phyloP scores from a whole-genome alignment of 768 basidiomycete species.

The Boletus reticulatus region DNA sequence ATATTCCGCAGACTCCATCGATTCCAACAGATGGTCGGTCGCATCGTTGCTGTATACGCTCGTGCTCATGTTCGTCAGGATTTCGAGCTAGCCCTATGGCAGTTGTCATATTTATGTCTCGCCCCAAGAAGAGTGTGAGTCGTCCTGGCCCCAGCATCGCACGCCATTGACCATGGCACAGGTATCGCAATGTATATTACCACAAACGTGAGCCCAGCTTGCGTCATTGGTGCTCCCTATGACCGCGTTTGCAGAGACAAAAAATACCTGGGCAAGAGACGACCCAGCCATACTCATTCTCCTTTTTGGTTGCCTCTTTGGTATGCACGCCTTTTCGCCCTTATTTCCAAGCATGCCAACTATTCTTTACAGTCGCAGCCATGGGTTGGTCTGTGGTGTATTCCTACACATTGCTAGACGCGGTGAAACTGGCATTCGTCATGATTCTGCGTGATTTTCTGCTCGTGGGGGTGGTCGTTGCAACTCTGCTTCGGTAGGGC shows the following conservation, averaged over 20 bases:
- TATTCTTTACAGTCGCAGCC: slow-evolving; percentile 58
- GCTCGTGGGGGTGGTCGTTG: slow-evolving; percentile 66
- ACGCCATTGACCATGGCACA: slow-evolving; percentile 30
- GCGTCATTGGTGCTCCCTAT: background rate
- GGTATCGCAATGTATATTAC: slow-evolving; percentile 96
- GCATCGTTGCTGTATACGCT: background rate
- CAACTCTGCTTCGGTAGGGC: slow-evolving; percentile 71
- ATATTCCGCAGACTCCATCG: slow-evolving; percentile 79
- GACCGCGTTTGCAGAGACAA: slow-evolving; percentile 65
- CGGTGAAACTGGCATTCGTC: slow-evolving; percentile 62
- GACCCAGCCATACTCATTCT: slow-evolving; percentile 94
- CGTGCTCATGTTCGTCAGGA: slow-evolving; percentile 52
- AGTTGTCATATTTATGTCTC: slow-evolving; percentile 89
- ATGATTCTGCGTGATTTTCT: slow-evolving; percentile 93
- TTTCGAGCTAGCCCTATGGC: slow-evolving; percentile 96
- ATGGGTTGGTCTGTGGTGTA: slow-evolving; percentile 87
- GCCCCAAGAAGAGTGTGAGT: slow-evolving; percentile 88
- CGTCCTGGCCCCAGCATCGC: background rate
- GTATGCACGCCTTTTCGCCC: slow-evolving; percentile 35
- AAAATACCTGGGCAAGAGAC: slow-evolving; percentile 97
- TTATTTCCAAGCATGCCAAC: background rate
- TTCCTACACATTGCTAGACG: slow-evolving; percentile 53
- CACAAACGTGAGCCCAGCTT: slow-evolving; percentile 74
- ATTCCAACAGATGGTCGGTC: slow-evolving; percentile 81
- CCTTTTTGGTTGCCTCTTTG: slow-evolving; percentile 72